Evolutionary conservation across 1,284 basidiomycete genomes (phyloP), one percentile per base, ranked within the genome.

Genomic region (Vanrija sp.): DNA sequence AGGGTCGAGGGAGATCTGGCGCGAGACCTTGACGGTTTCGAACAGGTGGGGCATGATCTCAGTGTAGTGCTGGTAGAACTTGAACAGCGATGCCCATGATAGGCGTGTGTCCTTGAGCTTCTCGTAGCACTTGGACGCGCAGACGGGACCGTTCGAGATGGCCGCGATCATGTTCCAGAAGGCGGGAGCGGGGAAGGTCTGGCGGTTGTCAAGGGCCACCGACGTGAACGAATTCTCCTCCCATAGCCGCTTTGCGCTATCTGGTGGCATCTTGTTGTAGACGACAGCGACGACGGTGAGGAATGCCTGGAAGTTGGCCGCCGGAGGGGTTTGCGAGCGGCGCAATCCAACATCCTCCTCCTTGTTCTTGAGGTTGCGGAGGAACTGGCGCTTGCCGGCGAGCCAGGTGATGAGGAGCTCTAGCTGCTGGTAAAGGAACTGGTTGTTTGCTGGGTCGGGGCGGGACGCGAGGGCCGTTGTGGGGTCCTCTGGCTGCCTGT

Each of bases 91-190:
- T 6, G 46, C 51, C 68, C 67, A 73, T 5, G 65, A 60, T n/a
- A 67, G 47, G 23, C 66, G 61, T 3, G 70, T 68, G 42, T 70
- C 68, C 53, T 71, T 69, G 54, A 75, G 59, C 55, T 64, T 66
- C 48, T 72, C 70, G 50, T 66, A 71, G 26, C 68, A 63, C 45
- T 67, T 66, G 7, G 65, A 57, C 61, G 89, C 90, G 65, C 89
- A 91, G 54, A 86, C 84, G 44, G 88, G 85, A 0, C 92, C 92
- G 46, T 86, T 86, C 0, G 91, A 84, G 21, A 95, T 80, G n/a
- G 91, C 90, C 5, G 83, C 79, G 19, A 95, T 78, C 89, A 95
- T 91, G 61, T 92, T 88, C 73, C 90, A 94, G 56, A 93, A 79
- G 0, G 91, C 87, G 62, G 84, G 85, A 19, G 86, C 81, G 80